Conservation (phyloP, 768 basidiomycete species). For the Suillus lakei region DNA sequence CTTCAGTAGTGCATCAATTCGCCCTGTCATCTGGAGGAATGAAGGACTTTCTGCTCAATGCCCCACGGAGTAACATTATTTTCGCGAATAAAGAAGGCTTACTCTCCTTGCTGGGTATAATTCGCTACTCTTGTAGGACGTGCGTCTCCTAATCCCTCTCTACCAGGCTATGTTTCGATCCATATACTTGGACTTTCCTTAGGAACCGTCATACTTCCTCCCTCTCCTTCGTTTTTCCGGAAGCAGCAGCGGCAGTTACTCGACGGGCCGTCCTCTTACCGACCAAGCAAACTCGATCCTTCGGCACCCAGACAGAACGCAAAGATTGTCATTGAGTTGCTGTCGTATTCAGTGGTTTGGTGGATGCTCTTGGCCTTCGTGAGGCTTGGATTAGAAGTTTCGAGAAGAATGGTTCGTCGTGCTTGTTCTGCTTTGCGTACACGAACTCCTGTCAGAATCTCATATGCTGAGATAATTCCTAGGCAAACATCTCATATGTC, state of each 20-base stretch:
- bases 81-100: slow-evolving; percentile 93
- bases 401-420: slow-evolving; percentile 63
- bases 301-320: slow-evolving; percentile 59
- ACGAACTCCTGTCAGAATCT: neutral
- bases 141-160: neutral
- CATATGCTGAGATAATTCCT: neutral
- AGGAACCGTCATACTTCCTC: slow-evolving; percentile 82
- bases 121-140: neutral
- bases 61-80: slow-evolving; percentile 65
- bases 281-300: slow-evolving; percentile 13
- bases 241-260: slow-evolving; percentile 42
- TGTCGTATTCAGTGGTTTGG: slow-evolving; percentile 78
- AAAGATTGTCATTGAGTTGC: slow-evolving; percentile 78
- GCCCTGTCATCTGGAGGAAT: slow-evolving; percentile 59
- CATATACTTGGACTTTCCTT: slow-evolving; percentile 84
- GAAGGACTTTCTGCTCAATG: slow-evolving; percentile 65
- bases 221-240: slow-evolving; percentile 75
- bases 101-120: slow-evolving; percentile 71
- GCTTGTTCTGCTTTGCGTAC: neutral
- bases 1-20: slow-evolving; percentile 70
- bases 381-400: slow-evolving; percentile 48
- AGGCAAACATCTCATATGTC: slow-evolving; percentile 91
- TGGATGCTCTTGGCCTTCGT: slow-evolving; percentile 61
- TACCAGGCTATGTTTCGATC: slow-evolving; percentile 84
- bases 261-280: slow-evolving; percentile 14